Evolutionary conservation across 2,329 filamentous ascomycete genomes (phyloP), one percentile per base, ranked within the genome.

Genomic region (Sclerotinia nivalis): DNA sequence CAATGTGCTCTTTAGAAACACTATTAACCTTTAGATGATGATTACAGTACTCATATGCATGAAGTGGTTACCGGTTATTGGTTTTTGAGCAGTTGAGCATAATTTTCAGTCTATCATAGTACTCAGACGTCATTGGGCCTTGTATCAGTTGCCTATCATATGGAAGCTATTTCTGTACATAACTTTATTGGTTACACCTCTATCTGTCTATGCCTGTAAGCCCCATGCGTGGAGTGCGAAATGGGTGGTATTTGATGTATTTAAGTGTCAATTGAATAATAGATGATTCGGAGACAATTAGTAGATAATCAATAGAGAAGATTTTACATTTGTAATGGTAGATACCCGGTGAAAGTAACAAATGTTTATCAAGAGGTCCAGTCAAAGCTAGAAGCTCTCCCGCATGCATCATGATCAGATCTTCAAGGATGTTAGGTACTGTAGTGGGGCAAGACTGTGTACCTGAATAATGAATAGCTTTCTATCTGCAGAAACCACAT

Each of bases 381-480:
- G 22, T n/a, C 54, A 37, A 40, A 10, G 22, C 55, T 58, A 40
- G 55, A 58, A 18, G 7, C 34, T 43, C 45, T 62, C 28, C 45
- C 31, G 31, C 40, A 62, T 62, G 56, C 59, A 49, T 62, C 45
- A 62, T 62, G 37, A 50, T 28, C 18, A 28, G 45, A 37, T 50
- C 45, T 37, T 37, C 25, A 49, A 13, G 43, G 43, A 49, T 49
- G 18, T 49, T 9, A 61, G 18, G 58, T 61, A 31, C 31, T 52
- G 31, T 20, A 40, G 60, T 52, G 60, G 60, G 47, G 60, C 45
- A 52, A 28, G 12, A 40, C n/a, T 40, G 20, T 64, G 60, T 64
- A 64, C 60, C 47, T 64, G 25, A 50, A n/a, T 28, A 31, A 28
- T 25, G 28, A 37, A 40, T 52, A 28, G 47, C 47, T 28, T 61